Evolutionary conservation across 2,329 filamentous ascomycete species (phyloP).

Genomic region (Whalleya microplaca): DNA sequence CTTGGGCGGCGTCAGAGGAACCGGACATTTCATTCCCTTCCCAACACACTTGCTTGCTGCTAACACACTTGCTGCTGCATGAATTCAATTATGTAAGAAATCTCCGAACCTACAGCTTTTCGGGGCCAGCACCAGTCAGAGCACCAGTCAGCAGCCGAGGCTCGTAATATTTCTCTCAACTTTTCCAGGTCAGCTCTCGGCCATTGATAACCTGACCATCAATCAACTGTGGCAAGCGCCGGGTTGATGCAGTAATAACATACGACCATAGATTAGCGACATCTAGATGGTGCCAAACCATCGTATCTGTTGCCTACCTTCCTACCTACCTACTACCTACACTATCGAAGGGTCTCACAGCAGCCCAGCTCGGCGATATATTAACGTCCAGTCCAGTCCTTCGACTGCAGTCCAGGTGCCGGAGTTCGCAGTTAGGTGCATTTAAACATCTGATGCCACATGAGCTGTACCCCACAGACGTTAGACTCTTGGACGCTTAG

Average conservation of each 20-base stretch:
- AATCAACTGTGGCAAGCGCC: not conserved
- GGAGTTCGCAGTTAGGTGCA: not conserved
- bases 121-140: no score
- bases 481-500: constrained; percentile 9
- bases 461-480: not conserved
- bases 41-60: constrained; percentile 26
- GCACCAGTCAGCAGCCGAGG: not conserved
- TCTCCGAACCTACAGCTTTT: no score
- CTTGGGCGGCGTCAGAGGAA: constrained; percentile 85
- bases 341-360: no score
- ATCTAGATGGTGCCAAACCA: no score
- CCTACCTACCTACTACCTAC: no score
- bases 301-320: no score
- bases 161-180: not conserved
- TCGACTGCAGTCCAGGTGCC: not conserved
- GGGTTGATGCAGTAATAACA: not conserved
- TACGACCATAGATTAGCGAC: not conserved
- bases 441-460: not conserved
- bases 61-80: no score
- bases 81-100: no score
- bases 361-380: no score
- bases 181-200: not conserved
- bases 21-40: constrained; percentile 69
- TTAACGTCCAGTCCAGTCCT: no score
- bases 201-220: not conserved